A percentile compares a stretch with the other conserved stretches of the same genome.
Conservation (phyloP, 768 basidiomycete genomes). For the Tylopilus sp. region DNA sequence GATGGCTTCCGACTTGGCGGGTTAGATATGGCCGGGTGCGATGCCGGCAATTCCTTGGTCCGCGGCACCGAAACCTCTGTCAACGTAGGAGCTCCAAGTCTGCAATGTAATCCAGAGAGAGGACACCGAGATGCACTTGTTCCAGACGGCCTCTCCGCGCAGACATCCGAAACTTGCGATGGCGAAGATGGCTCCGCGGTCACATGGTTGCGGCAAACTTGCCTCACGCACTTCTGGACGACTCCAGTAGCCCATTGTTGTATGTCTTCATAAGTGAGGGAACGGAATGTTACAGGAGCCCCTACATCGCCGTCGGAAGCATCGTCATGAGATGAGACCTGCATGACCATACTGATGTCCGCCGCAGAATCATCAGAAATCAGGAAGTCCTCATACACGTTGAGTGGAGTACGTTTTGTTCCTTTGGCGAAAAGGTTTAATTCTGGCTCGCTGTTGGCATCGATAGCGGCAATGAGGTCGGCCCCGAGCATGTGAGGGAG, state of each 20-base stretch:
- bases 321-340: constrained; percentile 14
- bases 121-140: constrained; percentile 21
- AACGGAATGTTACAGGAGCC: constrained; percentile 3
- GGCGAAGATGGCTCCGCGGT: constrained; percentile 17
- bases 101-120: constrained; percentile 25
- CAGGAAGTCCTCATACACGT: constrained; percentile 9
- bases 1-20: background rate
- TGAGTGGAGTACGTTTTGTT: background rate
- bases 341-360: constrained; percentile 23
- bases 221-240: constrained; percentile 22
- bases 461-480: constrained; percentile 27
- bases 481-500: constrained; percentile 26
- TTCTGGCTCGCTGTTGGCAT: constrained; percentile 25
- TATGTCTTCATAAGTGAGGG: constrained; percentile 24
- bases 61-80: background rate
- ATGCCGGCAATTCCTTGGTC: background rate
- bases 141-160: constrained; percentile 26
- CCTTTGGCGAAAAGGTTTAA: constrained; percentile 12
- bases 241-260: constrained; percentile 25
- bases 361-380: constrained; percentile 16
- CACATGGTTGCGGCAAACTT: constrained; percentile 12
- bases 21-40: background rate
- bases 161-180: constrained; percentile 26
- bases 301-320: constrained; percentile 5
- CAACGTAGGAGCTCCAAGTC: constrained; percentile 1